phyloP scores from a whole-genome alignment of 2,329 filamentous ascomycete species.

The Xylariaceae sp. region DNA sequence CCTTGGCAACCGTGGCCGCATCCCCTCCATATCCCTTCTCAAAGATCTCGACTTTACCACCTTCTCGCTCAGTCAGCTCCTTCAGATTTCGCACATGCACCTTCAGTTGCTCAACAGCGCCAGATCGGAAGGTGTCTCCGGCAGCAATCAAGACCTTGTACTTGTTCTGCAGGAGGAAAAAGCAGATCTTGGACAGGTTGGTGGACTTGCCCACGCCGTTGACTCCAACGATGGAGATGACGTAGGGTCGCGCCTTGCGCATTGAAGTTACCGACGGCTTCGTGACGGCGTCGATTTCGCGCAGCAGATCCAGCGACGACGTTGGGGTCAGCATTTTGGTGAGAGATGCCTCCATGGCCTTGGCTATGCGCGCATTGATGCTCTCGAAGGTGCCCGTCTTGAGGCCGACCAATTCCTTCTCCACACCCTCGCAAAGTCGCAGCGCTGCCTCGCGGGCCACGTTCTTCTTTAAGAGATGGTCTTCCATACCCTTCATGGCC shows the following conservation, averaged over 20 bases:
- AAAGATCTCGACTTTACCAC: slow-evolving; percentile 83
- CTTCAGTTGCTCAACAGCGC: slow-evolving; percentile 92
- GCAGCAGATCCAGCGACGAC: slow-evolving; percentile 87
- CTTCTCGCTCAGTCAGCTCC: slow-evolving; percentile 82
- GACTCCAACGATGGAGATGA: slow-evolving; percentile 96
- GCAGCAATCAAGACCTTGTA: slow-evolving; percentile 93
- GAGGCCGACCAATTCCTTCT: slow-evolving; percentile 82
- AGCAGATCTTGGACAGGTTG: slow-evolving; percentile 96
- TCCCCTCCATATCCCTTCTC: slow-evolving; percentile 98
- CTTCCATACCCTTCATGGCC: slow-evolving; percentile 93
- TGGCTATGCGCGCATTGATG: slow-evolving; percentile 77
- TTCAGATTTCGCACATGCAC: slow-evolving; percentile 93
- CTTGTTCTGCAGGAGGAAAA: slow-evolving; percentile 95
- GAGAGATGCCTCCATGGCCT: slow-evolving; percentile 87
- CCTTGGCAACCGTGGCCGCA: slow-evolving; percentile 90
- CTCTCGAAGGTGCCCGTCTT: slow-evolving; percentile 92
- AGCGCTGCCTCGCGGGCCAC: slow-evolving; percentile 92
- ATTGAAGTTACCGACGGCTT: slow-evolving; percentile 63
- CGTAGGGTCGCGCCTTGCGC: slow-evolving; percentile 74
- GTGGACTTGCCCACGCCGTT: slow-evolving; percentile 99
- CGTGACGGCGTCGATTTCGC: slow-evolving; percentile 81
- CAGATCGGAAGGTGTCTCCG: slow-evolving; percentile 94
- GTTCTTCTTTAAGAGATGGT: slow-evolving; percentile 92
- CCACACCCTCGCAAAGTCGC: slow-evolving; percentile 85
- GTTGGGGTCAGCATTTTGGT: slow-evolving; percentile 96